These are phyloP conservation scores for Podospora anserina DNA, from an alignment of 495 filamentous ascomycete species.

Conservation along the genomic window DNA sequence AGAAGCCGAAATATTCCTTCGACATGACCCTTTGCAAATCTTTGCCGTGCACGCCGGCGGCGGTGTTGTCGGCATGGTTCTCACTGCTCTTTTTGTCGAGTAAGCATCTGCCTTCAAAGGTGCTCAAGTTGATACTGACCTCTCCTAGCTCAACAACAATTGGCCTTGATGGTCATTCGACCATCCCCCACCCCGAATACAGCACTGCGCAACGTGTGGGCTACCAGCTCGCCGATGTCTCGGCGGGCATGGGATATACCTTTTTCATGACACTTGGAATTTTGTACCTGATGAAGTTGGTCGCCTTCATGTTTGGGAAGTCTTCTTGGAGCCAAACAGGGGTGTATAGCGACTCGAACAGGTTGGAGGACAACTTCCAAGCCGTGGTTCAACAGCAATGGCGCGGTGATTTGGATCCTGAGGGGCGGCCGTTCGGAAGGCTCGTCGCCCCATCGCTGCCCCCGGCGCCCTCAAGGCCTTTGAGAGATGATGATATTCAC, in stretches of 20 bases:
- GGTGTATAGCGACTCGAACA: not conserved
- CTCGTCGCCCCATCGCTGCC: not conserved
- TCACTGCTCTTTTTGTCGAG: constrained; percentile 20
- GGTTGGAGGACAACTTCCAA: constrained; percentile 6
- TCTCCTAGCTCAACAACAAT: constrained; percentile 14
- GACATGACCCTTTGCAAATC: constrained; percentile 20
- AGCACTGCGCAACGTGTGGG: constrained; percentile 15
- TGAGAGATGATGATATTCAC: constrained; percentile 4
- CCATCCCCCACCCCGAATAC: constrained; percentile 19
- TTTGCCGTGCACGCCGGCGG: constrained; percentile 25
- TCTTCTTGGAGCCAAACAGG: constrained; percentile 3
- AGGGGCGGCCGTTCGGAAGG: not conserved
- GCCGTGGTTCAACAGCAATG: constrained; percentile 7
- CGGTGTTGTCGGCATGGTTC: constrained; percentile 21
- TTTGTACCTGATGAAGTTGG: constrained; percentile 20
- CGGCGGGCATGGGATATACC: constrained; percentile 18
- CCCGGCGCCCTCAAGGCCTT: not conserved
- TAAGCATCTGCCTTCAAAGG: not conserved
- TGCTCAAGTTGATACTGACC: not conserved
- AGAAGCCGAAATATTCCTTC: constrained; percentile 14
- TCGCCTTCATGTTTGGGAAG: constrained; percentile 2
- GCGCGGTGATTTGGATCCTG: constrained; percentile 7
- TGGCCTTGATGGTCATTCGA: constrained; percentile 22
- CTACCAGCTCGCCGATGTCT: constrained; percentile 15
- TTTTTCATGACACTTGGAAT: constrained; percentile 20